Base-by-base conservation (phyloP, 1,139 yeast species). In the Taphrina deformans region DNA sequence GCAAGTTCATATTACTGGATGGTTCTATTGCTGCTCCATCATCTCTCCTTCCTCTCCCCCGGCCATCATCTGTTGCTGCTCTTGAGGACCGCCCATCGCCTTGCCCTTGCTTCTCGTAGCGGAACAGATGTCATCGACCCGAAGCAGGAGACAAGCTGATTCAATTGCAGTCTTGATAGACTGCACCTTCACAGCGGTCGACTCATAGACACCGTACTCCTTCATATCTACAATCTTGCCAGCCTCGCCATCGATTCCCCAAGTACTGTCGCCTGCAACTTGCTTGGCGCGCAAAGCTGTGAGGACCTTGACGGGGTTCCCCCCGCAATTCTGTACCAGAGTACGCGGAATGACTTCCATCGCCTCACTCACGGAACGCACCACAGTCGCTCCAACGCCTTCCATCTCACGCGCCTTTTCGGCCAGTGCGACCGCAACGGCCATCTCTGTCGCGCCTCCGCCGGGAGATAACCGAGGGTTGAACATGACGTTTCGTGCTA, bases 361-460 rank as follows among this genome's bases (percentile, higher is more conserved):
- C 1, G 99, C 98, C 79, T 93, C 98, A 23, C 98, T 96, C 67
- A 93, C 98, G 4, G 99, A 97, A 78, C 90, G 96, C 79, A 93
- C 95, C 62, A 99, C 99, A 96, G 97, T 92, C 78, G 95, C 99
- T 66, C 90, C 92, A 67, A 93, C 88, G 67, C 99, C 99, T 77
- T 91, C 97, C 71, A 95, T 85, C 62, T 85, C 82, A 78, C 92
- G 92, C 59, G 98, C 97, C 79, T 85, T 87, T 75, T 93, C 97
- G 12, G 96, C 83, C 68, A 93, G 82, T 70, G 83, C 85, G 33
- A 93, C 98, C 70, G 95, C 83, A 60, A 95, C 92, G 1, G 99
- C 99, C 98, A 95, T 93, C 78, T 93, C 99, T 24, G 98, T 93
- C 61, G 99, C 99, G 73, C 99, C 99, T 67, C 99, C 99, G 71